Base-by-base conservation (phyloP, 768 basidiomycete species). In the Tulasnella calospora region DNA sequence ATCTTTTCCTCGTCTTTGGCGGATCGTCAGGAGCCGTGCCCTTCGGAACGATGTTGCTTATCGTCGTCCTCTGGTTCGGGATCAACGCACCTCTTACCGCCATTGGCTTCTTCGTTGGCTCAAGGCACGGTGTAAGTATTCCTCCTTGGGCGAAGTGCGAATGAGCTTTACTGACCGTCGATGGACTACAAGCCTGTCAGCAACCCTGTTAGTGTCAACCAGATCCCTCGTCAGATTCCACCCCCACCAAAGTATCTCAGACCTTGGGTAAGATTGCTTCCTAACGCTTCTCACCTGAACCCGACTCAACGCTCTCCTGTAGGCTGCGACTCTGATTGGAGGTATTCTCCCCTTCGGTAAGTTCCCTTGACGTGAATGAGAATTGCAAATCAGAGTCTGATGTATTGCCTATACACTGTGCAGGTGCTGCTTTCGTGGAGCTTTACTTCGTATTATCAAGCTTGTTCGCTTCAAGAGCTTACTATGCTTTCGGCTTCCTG, bases 401-500 rank as follows among this genome's bases (percentile, higher is more conserved):
- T 70, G 40, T 71, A 40, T 41, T 47, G 46, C 81, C 71, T 74
- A 67, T 21, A 51, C 70, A 35, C 27, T 75, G n/a, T 47, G 10
- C 78, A 94, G 93, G 95, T 74, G 96, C 97, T 71, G 95, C 94
- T 3, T 98, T 98, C 82, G 94, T 98, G 80, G 97, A 98, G 84
- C 85, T 98, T 15, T 98, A 95, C 84, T 98, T 96, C 83, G 90
- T 97, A 67, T 87, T 98, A 79, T 94, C 95, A 17, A 93, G 92
- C 82, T 87, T 98, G 36, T 99, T 98, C 82, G 96, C 96, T 33
- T 92, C 94, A 13, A 89, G 94, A 44, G 93, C 92, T 69, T 97
- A 96, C 85, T 98, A 98, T 83, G 97, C 97, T 15, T 98, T 98
- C 83, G 97, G 97, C 21, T 98, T 98, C 86, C 85, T 98, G 67